A percentile compares a stretch with the other conserved stretches of the same genome.
These are phyloP conservation scores for Stephania cephalantha DNA, from an alignment of 164 flowering plant genomes.

Conservation along the genomic window DNA sequence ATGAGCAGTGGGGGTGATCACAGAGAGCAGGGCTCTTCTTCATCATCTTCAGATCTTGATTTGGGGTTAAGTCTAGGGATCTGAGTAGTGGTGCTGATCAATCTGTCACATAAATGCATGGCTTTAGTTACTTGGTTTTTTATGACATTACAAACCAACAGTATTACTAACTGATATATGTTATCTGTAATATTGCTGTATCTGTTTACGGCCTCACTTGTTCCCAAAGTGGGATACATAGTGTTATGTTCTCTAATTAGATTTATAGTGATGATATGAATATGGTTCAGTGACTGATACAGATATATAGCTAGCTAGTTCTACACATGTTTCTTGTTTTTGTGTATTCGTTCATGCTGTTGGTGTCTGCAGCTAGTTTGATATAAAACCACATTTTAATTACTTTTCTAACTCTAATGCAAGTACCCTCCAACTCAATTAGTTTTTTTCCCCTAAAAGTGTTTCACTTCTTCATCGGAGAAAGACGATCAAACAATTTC, in stretches of 20 bases:
- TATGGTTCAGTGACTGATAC: background rate
- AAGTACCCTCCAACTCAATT: no score
- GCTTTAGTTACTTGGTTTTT: background rate
- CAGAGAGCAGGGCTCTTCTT: conserved; percentile 14
- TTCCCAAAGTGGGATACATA: background rate
- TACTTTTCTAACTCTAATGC: no score
- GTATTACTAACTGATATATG: background rate
- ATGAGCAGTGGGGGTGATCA: conserved; percentile 9
- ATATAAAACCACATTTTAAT: no score
- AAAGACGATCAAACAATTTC: no score
- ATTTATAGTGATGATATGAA: background rate
- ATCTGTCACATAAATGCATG: background rate
- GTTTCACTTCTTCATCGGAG: no score
- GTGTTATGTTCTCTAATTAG: background rate
- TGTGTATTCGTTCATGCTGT: background rate
- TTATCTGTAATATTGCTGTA: background rate
- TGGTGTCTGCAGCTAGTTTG: background rate
- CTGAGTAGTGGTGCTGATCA: background rate
- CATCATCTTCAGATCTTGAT: conserved; percentile 23
- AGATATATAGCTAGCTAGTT: background rate
- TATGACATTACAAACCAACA: background rate
- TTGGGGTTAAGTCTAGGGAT: conserved; percentile 55
- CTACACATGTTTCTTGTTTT: background rate
- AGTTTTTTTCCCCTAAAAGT: no score
- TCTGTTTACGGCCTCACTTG: background rate